Evolutionary conservation across 306 rosid species (phyloP), one percentile per base, ranked within the genome.

Genomic region (Boehmeria nivea): DNA sequence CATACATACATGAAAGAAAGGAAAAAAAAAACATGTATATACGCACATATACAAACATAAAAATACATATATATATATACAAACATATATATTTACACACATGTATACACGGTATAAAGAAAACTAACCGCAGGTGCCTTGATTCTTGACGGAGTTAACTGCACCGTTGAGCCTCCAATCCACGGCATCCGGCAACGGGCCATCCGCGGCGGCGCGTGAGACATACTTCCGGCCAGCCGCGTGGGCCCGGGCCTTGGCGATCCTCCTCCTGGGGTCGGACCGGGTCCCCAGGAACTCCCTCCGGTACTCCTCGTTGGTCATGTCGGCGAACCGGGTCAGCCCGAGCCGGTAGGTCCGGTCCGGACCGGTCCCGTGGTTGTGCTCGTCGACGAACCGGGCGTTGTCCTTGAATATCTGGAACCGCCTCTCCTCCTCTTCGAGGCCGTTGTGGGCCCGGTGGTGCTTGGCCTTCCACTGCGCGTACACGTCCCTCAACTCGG

Each of bases 141-240:
- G 99, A 79, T 91, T 73, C 63, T 91, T 91, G 75, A 91, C 58
- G 1, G 85, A 72, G 69, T 63, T 65, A 50, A 87, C 80, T 1
- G 84, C 93, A 36, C 96, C 96, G 21, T 65, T 48, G 1, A n/a
- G 38, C 75, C 94, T 84, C 99, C 99, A 91, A 64, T 91, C 99
- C 1, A 91, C 80, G 12, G 80, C 69, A 19, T 36, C 43, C 51
- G 96, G 96, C 80, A 84, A 57, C 42, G 23, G 18, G 6, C 83
- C 95, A 6, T 87, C 94, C n/a, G n/a, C n/a, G 11, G 51, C 59
- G 40, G 71, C 69, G 6, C 40, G 42, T 9, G 25, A 39, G 34
- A 79, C 66, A 22, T 91, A 91, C 5, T 95, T 81, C 56, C 28
- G 80, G 62, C 89, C 76, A 31, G 79, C 56, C 31, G 19, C 77